Evolutionary conservation across 176 grass and related monocot species (phyloP), one percentile per base, ranked within the genome.

Genomic region (Poa pratensis): DNA sequence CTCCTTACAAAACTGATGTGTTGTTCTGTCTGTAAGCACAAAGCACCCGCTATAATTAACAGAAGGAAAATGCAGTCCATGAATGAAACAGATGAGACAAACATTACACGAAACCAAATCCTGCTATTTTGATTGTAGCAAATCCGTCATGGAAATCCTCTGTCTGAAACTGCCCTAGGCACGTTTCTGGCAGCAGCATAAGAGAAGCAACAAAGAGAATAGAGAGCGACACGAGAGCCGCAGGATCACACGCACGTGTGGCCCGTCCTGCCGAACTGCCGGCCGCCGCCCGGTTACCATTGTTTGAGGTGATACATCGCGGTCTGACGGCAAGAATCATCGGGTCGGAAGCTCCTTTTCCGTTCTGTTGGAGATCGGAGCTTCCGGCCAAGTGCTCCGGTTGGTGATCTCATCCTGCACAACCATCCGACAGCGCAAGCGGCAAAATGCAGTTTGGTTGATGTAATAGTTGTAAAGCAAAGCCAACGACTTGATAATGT

Each of bases 291-390:
- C 24, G 69, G 64, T 49, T 78, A 32, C 58, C 62, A 65, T 79
- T 92, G 73, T 83, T 32, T 60, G 79, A 39, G 87, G 69, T 84
- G 84, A 69, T 12, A 48, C 75, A 69, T 92, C 87, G 46, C 67
- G 7, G 69, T 89, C 90, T 61, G 20, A 45, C 60, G 78, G 52
- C 79, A 61, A 75, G 64, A 86, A 89, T 77, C 52, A 1, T 76
- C 71, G 37, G 67, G 86, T 92, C 34, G 60, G 62, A 85, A 71
- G 85, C 85, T 39, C 22, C 72, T 63, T 17, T 82, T 20, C 74
- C 28, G 19, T 68, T 43, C 51, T 59, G 57, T 73, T 48, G 58
- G 79, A 68, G 57, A 54, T 16, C 45, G 4, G 4, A 62, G 23
- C 58, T 67, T 81, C 79, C 30, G 39, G 76, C 20, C 18, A 80